Conservation (phyloP, 2,329 filamentous ascomycete species). For the Xylariales sp. region DNA sequence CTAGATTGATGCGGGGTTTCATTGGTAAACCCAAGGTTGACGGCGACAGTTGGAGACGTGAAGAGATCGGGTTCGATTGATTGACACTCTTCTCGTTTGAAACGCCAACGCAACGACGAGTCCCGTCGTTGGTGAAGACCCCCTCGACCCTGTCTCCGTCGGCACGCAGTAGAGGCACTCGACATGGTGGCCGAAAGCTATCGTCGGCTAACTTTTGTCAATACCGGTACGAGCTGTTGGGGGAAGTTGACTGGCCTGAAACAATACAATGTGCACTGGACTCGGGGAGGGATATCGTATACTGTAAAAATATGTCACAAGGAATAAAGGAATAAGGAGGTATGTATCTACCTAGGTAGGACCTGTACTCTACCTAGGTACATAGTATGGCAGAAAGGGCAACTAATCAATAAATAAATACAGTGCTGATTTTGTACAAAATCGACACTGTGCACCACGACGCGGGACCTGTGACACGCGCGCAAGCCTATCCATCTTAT, state of each 20-base stretch:
- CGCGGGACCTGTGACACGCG: slow-evolving; percentile 38
- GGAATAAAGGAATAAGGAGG: too few relatives aligned
- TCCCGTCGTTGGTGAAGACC: background rate
- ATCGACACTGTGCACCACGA: slow-evolving; percentile 33
- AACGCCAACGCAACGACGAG: background rate
- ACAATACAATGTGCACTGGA: too few relatives aligned
- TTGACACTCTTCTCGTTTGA: background rate
- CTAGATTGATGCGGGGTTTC: background rate
- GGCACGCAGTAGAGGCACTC: too few relatives aligned
- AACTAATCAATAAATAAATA: slow-evolving; percentile 38
- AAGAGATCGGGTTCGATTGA: slow-evolving; percentile 6
- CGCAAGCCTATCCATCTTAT: slow-evolving; percentile 23
- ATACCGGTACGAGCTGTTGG: too few relatives aligned
- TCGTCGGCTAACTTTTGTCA: too few relatives aligned
- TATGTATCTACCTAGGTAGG: too few relatives aligned
- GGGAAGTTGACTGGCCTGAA: too few relatives aligned
- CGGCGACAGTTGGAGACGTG: background rate
- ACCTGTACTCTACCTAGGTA: too few relatives aligned
- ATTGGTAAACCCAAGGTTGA: background rate
- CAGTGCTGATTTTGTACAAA: slow-evolving; percentile 1
- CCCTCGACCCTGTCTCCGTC: background rate
- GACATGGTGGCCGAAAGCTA: too few relatives aligned
- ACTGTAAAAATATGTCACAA: too few relatives aligned
- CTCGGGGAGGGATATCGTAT: too few relatives aligned
- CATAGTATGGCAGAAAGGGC: slow-evolving; percentile 16